Evolutionary conservation across 2,329 filamentous ascomycete genomes (phyloP).

Genomic region (Xylariaceae sp.): DNA sequence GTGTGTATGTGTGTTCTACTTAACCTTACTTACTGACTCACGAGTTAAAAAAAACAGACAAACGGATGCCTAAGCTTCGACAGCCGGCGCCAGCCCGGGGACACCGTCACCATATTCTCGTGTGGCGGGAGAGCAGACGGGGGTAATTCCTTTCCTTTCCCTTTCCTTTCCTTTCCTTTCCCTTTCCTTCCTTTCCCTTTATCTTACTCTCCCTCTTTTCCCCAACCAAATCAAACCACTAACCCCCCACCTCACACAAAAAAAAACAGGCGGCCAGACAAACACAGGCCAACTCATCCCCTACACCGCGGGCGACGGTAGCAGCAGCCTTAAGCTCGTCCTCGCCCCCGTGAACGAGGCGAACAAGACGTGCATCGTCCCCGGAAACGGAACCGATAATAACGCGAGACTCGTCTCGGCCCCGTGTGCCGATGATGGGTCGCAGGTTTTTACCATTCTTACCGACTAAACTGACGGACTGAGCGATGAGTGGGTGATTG

Average conservation of each 20-base stretch:
- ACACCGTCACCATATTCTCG: slow-evolving; percentile 46
- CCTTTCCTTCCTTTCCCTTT: too few relatives aligned
- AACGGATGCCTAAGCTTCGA: slow-evolving; percentile 50
- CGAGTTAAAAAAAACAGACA: slow-evolving; percentile 28
- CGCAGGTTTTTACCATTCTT: slow-evolving; percentile 27
- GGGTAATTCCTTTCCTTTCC: too few relatives aligned
- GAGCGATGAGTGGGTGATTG: too few relatives aligned
- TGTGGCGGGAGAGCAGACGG: slow-evolving; percentile 48
- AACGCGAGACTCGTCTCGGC: slow-evolving; percentile 30
- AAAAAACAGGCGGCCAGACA: slow-evolving; percentile 42
- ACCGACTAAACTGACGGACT: too few relatives aligned
- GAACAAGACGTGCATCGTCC: slow-evolving; percentile 39
- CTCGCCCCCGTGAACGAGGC: slow-evolving; percentile 41
- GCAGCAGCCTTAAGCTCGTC: slow-evolving; percentile 35
- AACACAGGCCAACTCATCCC: slow-evolving; percentile 45
- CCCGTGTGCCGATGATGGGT: slow-evolving; percentile 26
- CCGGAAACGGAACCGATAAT: slow-evolving; percentile 33
- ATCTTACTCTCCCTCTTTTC: too few relatives aligned
- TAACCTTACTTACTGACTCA: neutral
- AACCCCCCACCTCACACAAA: too few relatives aligned
- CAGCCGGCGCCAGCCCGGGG: slow-evolving; percentile 35
- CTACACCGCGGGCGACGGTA: slow-evolving; percentile 40
- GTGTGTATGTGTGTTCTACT: too few relatives aligned
- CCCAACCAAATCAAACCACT: neutral
- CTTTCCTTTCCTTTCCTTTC: too few relatives aligned